Evolutionary conservation across 176 grass and related monocot genomes (phyloP).

Genomic region (Stipa capillata): DNA sequence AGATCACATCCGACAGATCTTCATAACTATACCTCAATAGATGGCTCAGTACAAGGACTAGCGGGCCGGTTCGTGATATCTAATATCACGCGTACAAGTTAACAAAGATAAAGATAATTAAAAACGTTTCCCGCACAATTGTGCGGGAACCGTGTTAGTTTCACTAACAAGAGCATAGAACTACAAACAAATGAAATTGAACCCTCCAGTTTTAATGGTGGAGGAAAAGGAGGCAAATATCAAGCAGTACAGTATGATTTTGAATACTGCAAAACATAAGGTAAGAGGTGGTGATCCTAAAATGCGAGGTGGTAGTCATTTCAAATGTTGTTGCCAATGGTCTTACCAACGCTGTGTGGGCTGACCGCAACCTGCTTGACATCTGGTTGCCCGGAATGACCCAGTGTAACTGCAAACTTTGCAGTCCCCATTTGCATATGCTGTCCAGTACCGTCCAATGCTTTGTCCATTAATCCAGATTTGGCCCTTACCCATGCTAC

Average conservation of each 20-base stretch:
- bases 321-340: neutral
- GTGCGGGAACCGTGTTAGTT: no score
- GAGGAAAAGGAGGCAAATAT: neutral
- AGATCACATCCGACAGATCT: no score
- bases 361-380: slow-evolving; percentile 70
- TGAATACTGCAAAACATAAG: neutral
- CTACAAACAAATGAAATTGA: neutral
- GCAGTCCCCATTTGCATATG: slow-evolving; percentile 71
- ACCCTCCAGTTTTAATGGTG: neutral
- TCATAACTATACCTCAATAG: no score
- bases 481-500: slow-evolving; percentile 97
- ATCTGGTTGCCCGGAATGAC: slow-evolving; percentile 65
- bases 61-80: no score
- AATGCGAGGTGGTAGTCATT: no score
- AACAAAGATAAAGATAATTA: no score
- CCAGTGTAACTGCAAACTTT: slow-evolving; percentile 67
- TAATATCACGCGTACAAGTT: no score
- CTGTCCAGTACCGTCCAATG: slow-evolving; percentile 80
- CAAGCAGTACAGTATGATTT: neutral
- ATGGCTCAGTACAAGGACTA: no score
- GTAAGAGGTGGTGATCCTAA: neutral
- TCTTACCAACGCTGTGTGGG: slow-evolving; percentile 93
- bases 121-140: no score
- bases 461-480: slow-evolving; percentile 98
- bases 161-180: neutral